Evolutionary conservation across 208 protist species (phyloP), one percentile per base, ranked within the genome.

Genomic region (Trypanosomatidae sp.): DNA sequence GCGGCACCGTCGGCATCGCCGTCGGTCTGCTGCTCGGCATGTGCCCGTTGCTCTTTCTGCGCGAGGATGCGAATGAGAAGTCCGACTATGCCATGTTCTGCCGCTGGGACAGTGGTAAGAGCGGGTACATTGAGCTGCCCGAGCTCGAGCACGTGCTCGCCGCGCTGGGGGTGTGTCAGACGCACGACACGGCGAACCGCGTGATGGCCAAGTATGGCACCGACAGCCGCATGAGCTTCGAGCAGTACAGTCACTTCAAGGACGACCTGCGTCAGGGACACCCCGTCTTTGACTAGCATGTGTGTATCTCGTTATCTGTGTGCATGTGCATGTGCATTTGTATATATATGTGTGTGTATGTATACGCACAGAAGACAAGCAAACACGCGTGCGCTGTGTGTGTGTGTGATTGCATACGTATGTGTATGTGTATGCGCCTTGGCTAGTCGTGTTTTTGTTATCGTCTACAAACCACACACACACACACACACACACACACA

Each of bases 1-100:
- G 86, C 19, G 86, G 86, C 8, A 94, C 86, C 4, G 8, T 90
- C 2, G 86, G 86, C 27, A 94, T 94, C 35, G 79, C 86, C 67
- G 46, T 75, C 8, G 86, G 86, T 13, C 79, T 94, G 7, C 55
- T 79, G 15, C 68, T 91, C 37, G 86, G 86, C 43, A 94, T 94
- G 86, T 38, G 77, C 7, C 86, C 86, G 0, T 62, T 94, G 8
- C 56, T 92, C 16, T 74, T 89, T 24, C 43, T 93, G 2, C 62
- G 76, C 37, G 48, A 48, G 11, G 80, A 90, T 44, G 71, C 66
- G 0, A 80, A 58, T 28, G 71, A 76, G 28, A 93, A 87, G 55
- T 44, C 66, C 11, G 80, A 90, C 56, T 83, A 79, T 53, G 65
- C 66, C 35, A 61, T 84, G 53, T 92, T 89, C 55, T 70, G 80